Evolutionary conservation across 2,329 filamentous ascomycete species (phyloP).

Genomic region (Fusarium aywerte): DNA sequence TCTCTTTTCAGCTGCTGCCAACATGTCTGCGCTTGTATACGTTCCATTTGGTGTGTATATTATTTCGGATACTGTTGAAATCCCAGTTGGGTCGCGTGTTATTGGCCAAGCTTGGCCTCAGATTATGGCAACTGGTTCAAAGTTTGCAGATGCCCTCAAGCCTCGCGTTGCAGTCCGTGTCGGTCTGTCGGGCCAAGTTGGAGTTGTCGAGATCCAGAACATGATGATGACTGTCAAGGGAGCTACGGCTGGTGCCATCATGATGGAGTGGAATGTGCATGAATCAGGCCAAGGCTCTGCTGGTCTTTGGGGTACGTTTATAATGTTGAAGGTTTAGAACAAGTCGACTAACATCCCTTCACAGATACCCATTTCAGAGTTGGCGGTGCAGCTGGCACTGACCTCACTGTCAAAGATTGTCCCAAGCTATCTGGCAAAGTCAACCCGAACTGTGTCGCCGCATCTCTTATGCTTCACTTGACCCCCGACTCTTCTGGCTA

Average conservation of each 20-base stretch:
- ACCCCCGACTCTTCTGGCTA: constrained; percentile 59
- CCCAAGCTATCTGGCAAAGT: constrained; percentile 27
- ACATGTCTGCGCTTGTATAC: constrained; percentile 54
- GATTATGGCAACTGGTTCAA: constrained; percentile 56
- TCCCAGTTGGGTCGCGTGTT: constrained; percentile 59
- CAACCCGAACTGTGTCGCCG: constrained; percentile 65
- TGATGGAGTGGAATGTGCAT: constrained; percentile 65
- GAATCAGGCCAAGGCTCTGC: constrained; percentile 51
- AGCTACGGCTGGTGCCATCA: constrained; percentile 9
- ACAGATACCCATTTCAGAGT: constrained; percentile 64
- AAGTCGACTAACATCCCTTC: too few species aligned
- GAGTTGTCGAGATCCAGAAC: constrained; percentile 72
- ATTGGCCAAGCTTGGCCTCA: constrained; percentile 59
- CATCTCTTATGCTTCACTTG: constrained; percentile 64
- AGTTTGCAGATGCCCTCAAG: constrained; percentile 39
- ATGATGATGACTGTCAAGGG: constrained; percentile 66
- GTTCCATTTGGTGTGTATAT: constrained; percentile 57
- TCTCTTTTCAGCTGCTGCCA: constrained; percentile 46
- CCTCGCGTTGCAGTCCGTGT: constrained; percentile 68
- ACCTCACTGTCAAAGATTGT: constrained; percentile 40
- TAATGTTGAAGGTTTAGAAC: too few species aligned
- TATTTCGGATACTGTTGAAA: constrained; percentile 57
- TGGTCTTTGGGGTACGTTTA: constrained; percentile 63
- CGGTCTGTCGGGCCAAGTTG: constrained; percentile 61
- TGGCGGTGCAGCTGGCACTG: constrained; percentile 48